A percentile compares a stretch with the other conserved stretches of the same genome.
phyloP scores from a whole-genome alignment of 148 eudicot species.

The Limonium bicolor region DNA sequence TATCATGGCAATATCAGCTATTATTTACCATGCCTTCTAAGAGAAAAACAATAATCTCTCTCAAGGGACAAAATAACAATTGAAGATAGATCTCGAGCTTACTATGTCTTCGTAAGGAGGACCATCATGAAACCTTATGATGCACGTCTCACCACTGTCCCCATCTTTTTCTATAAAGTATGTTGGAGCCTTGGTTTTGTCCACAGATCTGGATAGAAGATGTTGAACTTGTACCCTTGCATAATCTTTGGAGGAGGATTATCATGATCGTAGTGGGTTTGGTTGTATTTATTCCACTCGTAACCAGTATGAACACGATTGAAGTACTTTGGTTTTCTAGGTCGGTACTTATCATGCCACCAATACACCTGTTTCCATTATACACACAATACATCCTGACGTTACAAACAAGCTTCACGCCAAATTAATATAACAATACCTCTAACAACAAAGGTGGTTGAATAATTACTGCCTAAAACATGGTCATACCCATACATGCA shows the following conservation, averaged over 20 bases:
- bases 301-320: conserved; percentile 99
- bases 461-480: too few species aligned
- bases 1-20: background rate
- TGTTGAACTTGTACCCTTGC: conserved; percentile 97
- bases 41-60: background rate
- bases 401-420: too few species aligned
- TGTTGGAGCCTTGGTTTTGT: conserved; percentile 72
- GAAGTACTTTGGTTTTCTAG: conserved; percentile 93
- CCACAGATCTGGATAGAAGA: conserved; percentile 97
- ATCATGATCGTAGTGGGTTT: conserved; percentile 95
- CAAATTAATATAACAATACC: too few species aligned
- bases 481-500: too few species aligned
- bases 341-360: conserved; percentile 99
- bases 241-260: conserved; percentile 93
- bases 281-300: conserved; percentile 99
- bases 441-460: too few species aligned
- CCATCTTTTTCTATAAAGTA: conserved; percentile 83
- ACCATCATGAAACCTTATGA: conserved; percentile 88
- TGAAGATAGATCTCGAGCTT: conserved; percentile 11
- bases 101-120: conserved; percentile 99
- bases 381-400: too few species aligned
- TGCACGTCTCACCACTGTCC: conserved; percentile 84
- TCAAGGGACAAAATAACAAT: too few species aligned
- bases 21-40: background rate
- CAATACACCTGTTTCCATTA: conserved; percentile 88